Conservation (phyloP, 768 basidiomycete genomes). For the Paxillus ammoniavirescens region DNA sequence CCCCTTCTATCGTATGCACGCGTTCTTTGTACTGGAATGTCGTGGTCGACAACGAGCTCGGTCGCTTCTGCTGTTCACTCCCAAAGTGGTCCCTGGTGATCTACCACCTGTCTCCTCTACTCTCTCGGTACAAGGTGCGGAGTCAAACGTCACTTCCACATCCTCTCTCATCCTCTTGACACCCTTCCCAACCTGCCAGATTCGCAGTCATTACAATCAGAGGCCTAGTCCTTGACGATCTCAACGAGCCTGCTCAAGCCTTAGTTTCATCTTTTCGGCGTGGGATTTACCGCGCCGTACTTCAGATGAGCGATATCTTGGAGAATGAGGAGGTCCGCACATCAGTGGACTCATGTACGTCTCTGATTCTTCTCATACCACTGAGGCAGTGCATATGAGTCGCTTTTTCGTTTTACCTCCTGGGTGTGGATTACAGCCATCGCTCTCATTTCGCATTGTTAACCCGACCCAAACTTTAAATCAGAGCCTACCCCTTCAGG, state of each 20-base stretch:
- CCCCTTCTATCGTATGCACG: too few species aligned
- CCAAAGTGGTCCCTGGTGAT: too few species aligned
- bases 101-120: conserved; percentile 90
- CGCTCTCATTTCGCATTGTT: too few species aligned
- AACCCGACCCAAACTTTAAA: background rate
- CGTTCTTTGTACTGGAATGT: too few species aligned
- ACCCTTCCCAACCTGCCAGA: conserved; percentile 86
- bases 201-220: conserved; percentile 99
- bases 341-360: conserved; percentile 18
- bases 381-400: background rate
- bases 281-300: conserved; percentile 97
- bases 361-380: background rate
- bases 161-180: conserved; percentile 89
- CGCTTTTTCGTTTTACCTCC: too few species aligned
- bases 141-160: conserved; percentile 96
- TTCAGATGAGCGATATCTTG: conserved; percentile 91
- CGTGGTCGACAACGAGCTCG: too few species aligned
- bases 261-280: conserved; percentile 91
- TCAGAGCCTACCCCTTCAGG: conserved; percentile 82
- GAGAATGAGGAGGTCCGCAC: conserved; percentile 73
- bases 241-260: conserved; percentile 93
- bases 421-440: too few species aligned
- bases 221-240: conserved; percentile 88
- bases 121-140: conserved; percentile 96
- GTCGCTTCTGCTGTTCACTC: too few species aligned